phyloP scores from a whole-genome alignment of 805 yeast genomes.

The Maudiozyma barnettii region DNA sequence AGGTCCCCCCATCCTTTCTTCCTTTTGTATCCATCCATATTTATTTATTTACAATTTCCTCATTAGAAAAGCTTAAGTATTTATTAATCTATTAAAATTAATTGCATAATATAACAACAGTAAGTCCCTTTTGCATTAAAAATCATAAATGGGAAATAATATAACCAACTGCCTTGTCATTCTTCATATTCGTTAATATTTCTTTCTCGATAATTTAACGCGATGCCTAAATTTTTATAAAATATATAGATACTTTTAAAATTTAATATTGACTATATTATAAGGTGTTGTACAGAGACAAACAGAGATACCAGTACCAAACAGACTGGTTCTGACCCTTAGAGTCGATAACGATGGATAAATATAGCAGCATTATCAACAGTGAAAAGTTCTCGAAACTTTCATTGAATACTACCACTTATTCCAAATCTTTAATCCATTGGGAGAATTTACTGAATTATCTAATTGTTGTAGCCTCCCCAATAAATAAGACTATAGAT shows the following conservation, averaged over 20 bases:
- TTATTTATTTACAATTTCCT: conserved; percentile 1
- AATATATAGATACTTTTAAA: no score
- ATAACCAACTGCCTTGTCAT: no score
- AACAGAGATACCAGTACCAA: no score
- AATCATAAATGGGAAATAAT: no score
- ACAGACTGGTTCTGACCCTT: no score
- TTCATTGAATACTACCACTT: conserved; percentile 19
- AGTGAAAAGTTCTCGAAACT: conserved; percentile 20
- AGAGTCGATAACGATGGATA: conserved; percentile 17
- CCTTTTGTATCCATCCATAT: background rate
- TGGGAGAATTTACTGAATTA: conserved; percentile 28
- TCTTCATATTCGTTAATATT: no score
- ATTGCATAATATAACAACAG: background rate
- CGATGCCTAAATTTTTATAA: no score
- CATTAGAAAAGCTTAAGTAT: background rate
- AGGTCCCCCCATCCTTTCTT: background rate
- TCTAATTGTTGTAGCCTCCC: conserved; percentile 16
- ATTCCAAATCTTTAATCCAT: conserved; percentile 18
- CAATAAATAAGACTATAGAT: conserved; percentile 21
- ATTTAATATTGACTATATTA: no score
- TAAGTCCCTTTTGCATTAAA: no score
- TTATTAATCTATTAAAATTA: background rate
- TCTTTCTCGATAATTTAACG: no score
- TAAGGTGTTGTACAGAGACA: no score
- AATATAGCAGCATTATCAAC: conserved; percentile 10